These are phyloP conservation scores for Lactarius pseudohatsudake DNA, from an alignment of 768 basidiomycete species.

Conservation along the genomic window DNA sequence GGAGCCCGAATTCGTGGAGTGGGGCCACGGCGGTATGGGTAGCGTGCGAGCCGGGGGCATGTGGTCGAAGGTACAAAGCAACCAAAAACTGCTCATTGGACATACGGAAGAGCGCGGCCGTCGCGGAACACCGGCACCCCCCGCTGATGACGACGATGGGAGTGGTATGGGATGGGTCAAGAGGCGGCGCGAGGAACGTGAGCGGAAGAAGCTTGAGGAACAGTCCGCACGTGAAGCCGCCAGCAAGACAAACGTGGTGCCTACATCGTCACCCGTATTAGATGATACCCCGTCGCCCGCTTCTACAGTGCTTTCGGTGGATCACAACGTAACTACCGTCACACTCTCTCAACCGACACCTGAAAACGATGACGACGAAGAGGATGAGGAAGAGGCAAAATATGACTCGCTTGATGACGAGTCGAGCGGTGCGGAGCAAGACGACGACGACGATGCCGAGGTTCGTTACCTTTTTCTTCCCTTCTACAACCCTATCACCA, in stretches of 20 bases:
- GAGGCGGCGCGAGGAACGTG: conserved; percentile 53
- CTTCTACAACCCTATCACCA: neutral
- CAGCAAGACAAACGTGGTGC: conserved; percentile 31
- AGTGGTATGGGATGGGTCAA: conserved; percentile 84
- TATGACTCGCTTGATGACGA: conserved; percentile 25
- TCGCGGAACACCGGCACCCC: conserved; percentile 32
- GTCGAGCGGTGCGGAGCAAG: conserved; percentile 20
- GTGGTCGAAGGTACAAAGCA: conserved; percentile 29
- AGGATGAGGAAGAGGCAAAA: conserved; percentile 23
- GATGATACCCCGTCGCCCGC: neutral
- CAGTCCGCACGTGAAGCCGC: conserved; percentile 34
- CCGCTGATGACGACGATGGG: conserved; percentile 67
- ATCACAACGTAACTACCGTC: conserved; percentile 6
- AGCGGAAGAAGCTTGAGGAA: conserved; percentile 46
- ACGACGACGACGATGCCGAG: conserved; percentile 35
- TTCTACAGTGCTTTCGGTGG: neutral
- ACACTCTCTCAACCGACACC: conserved; percentile 3
- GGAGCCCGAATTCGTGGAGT: conserved; percentile 84
- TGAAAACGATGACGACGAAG: conserved; percentile 32
- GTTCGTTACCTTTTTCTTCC: conserved; percentile 30
- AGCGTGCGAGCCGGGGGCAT: conserved; percentile 37
- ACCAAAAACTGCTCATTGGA: conserved; percentile 27
- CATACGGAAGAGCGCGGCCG: conserved; percentile 13
- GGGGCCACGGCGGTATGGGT: conserved; percentile 86
- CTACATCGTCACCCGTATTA: neutral